Evolutionary conservation across 805 yeast genomes (phyloP).

Genomic region (Danielia reshetovae): DNA sequence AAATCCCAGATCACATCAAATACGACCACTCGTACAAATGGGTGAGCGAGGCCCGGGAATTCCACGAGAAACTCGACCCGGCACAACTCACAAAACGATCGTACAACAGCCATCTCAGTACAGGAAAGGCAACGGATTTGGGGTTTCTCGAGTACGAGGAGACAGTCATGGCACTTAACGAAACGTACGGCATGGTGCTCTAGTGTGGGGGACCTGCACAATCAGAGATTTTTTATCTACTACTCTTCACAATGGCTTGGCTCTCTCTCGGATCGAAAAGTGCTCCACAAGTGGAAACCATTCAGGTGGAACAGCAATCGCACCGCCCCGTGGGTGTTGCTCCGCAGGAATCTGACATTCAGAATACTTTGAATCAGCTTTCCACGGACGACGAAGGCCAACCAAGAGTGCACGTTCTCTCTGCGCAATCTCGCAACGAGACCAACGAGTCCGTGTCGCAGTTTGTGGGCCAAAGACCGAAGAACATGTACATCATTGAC

Average conservation of each 20-base stretch:
- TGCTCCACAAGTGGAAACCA: constrained; percentile 4
- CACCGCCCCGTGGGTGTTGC: constrained; percentile 12
- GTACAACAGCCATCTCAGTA: constrained; percentile 2
- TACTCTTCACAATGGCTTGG: constrained; percentile 12
- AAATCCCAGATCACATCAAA: constrained; percentile 6
- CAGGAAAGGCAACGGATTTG: constrained; percentile 3
- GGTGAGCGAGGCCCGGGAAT: constrained; percentile 7
- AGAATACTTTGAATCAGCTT: constrained; percentile 16
- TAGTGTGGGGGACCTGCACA: not conserved
- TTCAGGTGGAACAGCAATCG: constrained; percentile 14
- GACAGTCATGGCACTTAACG: constrained; percentile 13
- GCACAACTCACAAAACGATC: constrained; percentile 3
- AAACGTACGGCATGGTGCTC: constrained; percentile 3
- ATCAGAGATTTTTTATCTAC: not conserved
- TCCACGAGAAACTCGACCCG: constrained; percentile 3
- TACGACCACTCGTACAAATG: constrained; percentile 11
- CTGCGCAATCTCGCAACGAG: constrained; percentile 8
- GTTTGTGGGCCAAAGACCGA: constrained; percentile 29
- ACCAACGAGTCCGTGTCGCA: constrained; percentile 22
- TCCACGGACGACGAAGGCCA: constrained; percentile 6
- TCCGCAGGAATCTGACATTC: constrained; percentile 14
- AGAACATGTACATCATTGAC: constrained; percentile 37
- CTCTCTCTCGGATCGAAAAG: constrained; percentile 10
- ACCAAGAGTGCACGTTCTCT: constrained; percentile 8
- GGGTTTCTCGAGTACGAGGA: constrained; percentile 14